phyloP scores from a whole-genome alignment of 78 protist genomes.

The Isochrysis galbana region DNA sequence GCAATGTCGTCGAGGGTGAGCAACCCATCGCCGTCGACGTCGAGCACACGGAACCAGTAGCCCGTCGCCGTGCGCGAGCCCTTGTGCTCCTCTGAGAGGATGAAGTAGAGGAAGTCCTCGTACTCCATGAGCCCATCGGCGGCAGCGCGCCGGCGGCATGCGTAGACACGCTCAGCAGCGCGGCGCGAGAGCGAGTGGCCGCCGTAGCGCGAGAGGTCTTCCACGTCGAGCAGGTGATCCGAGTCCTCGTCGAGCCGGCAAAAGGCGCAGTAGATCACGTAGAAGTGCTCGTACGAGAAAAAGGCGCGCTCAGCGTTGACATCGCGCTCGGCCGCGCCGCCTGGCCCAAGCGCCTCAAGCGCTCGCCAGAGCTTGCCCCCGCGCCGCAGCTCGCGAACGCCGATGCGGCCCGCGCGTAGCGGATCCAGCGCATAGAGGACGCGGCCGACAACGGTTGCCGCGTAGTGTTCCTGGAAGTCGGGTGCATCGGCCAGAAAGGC shows the following conservation, averaged over 20 bases:
- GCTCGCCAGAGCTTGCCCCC: neutral
- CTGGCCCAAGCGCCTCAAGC: neutral
- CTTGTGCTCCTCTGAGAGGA: neutral
- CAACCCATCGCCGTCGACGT: neutral
- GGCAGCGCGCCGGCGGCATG: no score
- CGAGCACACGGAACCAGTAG: neutral
- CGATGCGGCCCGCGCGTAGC: neutral
- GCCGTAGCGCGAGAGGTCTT: neutral
- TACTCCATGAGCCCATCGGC: neutral
- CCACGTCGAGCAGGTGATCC: neutral
- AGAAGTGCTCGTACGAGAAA: constrained; percentile 62
- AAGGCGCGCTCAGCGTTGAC: neutral
- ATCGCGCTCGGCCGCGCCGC: neutral
- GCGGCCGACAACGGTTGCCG: neutral
- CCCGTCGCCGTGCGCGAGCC: neutral
- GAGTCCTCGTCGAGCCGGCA: constrained; percentile 49
- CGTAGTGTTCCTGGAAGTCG: neutral
- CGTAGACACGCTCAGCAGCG: neutral
- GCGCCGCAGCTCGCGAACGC: neutral
- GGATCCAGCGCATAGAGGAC: neutral
- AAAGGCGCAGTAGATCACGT: constrained; percentile 54
- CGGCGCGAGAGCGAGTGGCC: neutral
- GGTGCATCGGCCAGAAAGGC: neutral
- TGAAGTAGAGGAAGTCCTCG: neutral
- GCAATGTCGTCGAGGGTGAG: neutral